Evolutionary conservation across 441 rosid genomes (phyloP).

Genomic region (Adansonia madagascariensis): DNA sequence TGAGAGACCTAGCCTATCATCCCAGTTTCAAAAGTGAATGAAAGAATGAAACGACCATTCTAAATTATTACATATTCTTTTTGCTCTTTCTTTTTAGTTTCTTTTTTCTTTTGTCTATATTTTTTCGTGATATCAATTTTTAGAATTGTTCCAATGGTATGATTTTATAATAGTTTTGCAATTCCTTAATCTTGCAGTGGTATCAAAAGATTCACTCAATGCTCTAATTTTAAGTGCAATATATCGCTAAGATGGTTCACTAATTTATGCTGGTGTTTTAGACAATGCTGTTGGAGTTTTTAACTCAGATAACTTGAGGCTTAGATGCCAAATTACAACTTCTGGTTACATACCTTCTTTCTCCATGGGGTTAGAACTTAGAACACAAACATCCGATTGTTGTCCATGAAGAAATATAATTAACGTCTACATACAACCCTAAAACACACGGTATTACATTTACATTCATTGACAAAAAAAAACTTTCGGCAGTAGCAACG

Average conservation of each 20-base stretch:
- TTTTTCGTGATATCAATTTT: no score
- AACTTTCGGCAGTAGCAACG: slow-evolving; percentile 31
- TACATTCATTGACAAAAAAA: not conserved
- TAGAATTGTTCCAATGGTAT: no score
- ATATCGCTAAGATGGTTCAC: slow-evolving; percentile 52
- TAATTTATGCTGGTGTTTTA: slow-evolving; percentile 52
- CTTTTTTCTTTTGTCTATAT: no score
- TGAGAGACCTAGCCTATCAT: no score
- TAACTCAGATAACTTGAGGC: slow-evolving; percentile 49
- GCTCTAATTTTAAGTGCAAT: slow-evolving; percentile 56
- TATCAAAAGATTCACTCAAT: slow-evolving; percentile 47
- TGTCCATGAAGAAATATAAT: no score
- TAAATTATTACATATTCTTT: no score
- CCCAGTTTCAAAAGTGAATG: no score
- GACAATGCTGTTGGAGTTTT: slow-evolving; percentile 62
- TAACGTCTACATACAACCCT: not conserved
- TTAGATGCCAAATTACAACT: slow-evolving; percentile 50
- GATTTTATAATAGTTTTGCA: not conserved
- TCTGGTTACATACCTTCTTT: slow-evolving; percentile 50
- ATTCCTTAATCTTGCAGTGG: slow-evolving; percentile 41
- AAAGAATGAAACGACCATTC: no score
- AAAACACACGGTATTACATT: no score
- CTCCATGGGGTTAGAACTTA: slow-evolving; percentile 37
- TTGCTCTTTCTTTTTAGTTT: no score
- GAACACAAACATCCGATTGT: not conserved